phyloP scores from a whole-genome alignment of 179 eudicot genomes.

The Camellia oleifera region DNA sequence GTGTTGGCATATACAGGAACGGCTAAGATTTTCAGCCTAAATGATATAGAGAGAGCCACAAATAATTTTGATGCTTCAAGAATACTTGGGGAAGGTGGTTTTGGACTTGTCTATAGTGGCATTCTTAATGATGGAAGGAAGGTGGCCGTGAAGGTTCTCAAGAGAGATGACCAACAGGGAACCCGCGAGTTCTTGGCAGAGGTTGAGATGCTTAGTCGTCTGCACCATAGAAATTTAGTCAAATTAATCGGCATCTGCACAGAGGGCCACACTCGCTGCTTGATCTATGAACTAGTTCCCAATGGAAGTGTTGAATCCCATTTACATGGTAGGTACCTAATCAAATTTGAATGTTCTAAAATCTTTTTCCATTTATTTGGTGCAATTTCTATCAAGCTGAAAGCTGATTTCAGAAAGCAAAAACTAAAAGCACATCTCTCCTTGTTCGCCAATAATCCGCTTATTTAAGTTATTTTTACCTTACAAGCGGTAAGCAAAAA shows the following conservation, averaged over 20 bases:
- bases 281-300: slow-evolving; percentile 88
- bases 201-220: slow-evolving; percentile 95
- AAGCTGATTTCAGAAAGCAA: no score
- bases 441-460: no score
- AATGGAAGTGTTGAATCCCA: slow-evolving; percentile 99
- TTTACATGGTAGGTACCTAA: slow-evolving; percentile 64
- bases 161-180: slow-evolving; percentile 77
- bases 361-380: no score
- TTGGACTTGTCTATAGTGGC: slow-evolving; percentile 87
- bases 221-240: slow-evolving; percentile 91
- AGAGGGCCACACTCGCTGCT: slow-evolving; percentile 65
- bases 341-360: no score
- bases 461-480: no score
- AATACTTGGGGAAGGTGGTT: slow-evolving; percentile 95
- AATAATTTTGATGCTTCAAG: slow-evolving; percentile 50
- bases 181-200: slow-evolving; percentile 89
- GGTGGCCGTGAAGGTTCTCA: slow-evolving; percentile 91
- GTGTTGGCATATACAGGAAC: slow-evolving; percentile 59
- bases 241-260: slow-evolving; percentile 87
- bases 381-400: no score
- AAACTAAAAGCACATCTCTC: no score
- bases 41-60: slow-evolving; percentile 78
- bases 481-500: no score
- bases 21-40: slow-evolving; percentile 60
- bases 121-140: slow-evolving; percentile 62